Conservation (phyloP, 176 grass and related monocot species). For the Tuctoria greenei region DNA sequence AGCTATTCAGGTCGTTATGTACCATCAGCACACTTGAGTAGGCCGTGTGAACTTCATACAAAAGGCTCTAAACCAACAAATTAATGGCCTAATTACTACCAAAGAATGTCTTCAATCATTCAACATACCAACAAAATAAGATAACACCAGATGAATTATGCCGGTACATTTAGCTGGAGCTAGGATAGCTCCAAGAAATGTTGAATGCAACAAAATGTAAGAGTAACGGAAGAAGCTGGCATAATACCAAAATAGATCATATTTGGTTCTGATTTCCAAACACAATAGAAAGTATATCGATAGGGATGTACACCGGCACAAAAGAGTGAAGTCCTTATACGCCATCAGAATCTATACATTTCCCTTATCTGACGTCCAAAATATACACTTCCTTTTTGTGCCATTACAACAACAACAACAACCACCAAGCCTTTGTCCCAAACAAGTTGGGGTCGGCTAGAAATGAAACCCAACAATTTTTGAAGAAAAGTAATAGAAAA, state of each 20-base stretch:
- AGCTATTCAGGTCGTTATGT: background rate
- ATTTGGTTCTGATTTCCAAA: background rate
- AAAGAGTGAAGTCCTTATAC: background rate
- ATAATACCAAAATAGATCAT: background rate
- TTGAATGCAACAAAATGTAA: background rate
- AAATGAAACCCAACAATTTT: too few species aligned
- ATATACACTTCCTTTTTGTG: too few species aligned
- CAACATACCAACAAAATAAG: background rate
- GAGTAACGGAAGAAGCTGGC: background rate
- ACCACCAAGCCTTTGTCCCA: too few species aligned
- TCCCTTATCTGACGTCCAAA: too few species aligned
- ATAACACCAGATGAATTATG: background rate
- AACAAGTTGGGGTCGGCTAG: too few species aligned
- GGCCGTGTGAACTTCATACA: constrained; percentile 13
- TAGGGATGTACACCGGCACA: background rate
- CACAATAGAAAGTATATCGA: background rate
- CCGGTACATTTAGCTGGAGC: background rate
- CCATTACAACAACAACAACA: too few species aligned
- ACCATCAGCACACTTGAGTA: background rate
- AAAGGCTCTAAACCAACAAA: constrained; percentile 18
- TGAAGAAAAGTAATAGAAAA: too few species aligned
- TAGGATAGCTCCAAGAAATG: background rate
- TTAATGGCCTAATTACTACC: background rate
- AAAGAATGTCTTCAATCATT: background rate
- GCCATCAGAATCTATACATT: too few species aligned